Base-by-base conservation (phyloP, 2,329 filamentous ascomycete species). In the Colletotrichum endophyticum region DNA sequence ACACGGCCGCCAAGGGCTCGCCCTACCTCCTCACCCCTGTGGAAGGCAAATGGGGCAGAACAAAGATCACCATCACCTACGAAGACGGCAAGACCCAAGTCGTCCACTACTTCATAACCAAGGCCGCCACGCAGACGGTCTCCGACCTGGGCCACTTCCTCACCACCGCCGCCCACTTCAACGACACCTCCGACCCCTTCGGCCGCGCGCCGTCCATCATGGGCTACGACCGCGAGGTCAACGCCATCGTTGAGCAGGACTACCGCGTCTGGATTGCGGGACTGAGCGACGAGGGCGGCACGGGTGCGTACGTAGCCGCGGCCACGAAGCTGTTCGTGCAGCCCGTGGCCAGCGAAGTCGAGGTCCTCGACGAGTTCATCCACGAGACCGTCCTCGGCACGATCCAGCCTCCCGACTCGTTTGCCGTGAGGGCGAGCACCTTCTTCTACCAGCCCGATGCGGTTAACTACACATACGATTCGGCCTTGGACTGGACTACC, bases 211-310 rank as follows among this genome's bases (percentile, higher is more conserved):
- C 89, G 0, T 92, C 91, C 0, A 85, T 91, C 73, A 89, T 92
- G 82, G 88, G 87, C 0, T 92, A 92, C 77, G 90, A 93, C 79
- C 88, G 83, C 80, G 90, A 87, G 81, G 86, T 78, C 4, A 80
- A 81, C 8, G 78, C 83, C 9, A 85, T 86, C 28, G 87, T 90
- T 5, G 81, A 83, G 34, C 88, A 89, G 67, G 88, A 90, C 39
- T 73, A 84, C 1, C 86, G 91, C 2, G 90, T 87, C 8, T 92
- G 91, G 91, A 88, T 92, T 6, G 87, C 91, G 1, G 91, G 91
- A 0, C 84, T 93, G 1, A 92, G 90, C 72, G 91, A 92, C 73
- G 91, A 93, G 82, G 91, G 86, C 1, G 91, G 91, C 2, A 88
- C 89, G 0, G 90, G 90, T 2, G 88, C 90, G 0, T 92, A 88